Evolutionary conservation across 2,329 filamentous ascomycete species (phyloP).

Genomic region (Hypoxylon sp.): DNA sequence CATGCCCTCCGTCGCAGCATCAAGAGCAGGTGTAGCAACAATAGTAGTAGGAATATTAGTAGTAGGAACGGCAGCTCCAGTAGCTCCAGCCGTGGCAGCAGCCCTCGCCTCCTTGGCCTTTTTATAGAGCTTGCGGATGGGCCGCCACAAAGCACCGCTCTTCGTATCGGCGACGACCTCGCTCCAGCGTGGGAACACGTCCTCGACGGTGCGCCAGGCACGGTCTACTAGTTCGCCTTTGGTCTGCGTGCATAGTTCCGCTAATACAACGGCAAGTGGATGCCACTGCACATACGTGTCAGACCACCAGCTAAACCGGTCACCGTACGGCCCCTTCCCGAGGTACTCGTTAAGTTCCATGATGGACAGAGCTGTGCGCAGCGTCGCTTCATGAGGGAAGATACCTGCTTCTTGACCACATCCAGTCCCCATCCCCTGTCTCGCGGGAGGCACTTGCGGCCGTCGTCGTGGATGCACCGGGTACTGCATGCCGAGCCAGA

Average conservation of each 20-base stretch:
- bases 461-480: conserved; percentile 57
- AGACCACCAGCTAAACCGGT: conserved; percentile 65
- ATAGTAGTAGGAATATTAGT: background rate
- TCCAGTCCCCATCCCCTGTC: background rate
- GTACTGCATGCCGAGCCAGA: conserved; percentile 64
- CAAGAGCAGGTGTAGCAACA: background rate
- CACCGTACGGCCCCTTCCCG: conserved; percentile 55
- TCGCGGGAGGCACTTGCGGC: background rate
- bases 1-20: background rate
- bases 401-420: conserved; percentile 10
- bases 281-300: conserved; percentile 69
- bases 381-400: conserved; percentile 60
- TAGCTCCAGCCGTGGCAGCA: conserved; percentile 46
- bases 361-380: conserved; percentile 64
- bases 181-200: conserved; percentile 61
- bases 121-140: conserved; percentile 67
- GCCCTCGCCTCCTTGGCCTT: conserved; percentile 62
- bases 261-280: conserved; percentile 66
- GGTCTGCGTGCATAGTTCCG: conserved; percentile 66
- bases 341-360: conserved; percentile 59
- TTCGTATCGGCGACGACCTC: conserved; percentile 65
- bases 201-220: conserved; percentile 66
- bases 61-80: background rate
- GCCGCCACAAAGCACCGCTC: conserved; percentile 67
- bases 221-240: conserved; percentile 62